These are phyloP conservation scores for Penicillium soppii DNA, from an alignment of 495 filamentous ascomycete species.

Conservation along the genomic window DNA sequence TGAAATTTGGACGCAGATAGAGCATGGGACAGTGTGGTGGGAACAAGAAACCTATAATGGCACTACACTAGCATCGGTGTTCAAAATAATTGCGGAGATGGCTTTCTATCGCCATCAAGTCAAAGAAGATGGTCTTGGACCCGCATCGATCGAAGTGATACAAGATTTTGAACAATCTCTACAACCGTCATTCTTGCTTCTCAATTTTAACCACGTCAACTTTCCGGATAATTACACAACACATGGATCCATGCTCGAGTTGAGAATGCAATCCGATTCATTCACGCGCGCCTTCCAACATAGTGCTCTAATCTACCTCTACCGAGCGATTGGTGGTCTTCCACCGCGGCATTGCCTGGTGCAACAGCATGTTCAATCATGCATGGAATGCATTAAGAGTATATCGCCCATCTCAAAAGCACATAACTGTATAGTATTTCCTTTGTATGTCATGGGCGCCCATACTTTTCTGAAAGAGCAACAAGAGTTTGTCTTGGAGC, in stretches of 20 bases:
- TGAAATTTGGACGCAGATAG: conserved; percentile 17
- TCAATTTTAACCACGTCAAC: conserved; percentile 8
- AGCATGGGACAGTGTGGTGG: conserved; percentile 21
- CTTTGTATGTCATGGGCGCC: conserved; percentile 18
- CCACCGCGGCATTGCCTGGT: conserved; percentile 17
- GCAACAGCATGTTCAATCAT: conserved; percentile 18
- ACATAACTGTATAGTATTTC: conserved; percentile 22
- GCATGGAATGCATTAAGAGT: conserved; percentile 13
- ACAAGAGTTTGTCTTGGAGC: conserved; percentile 12
- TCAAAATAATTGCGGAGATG: conserved; percentile 16
- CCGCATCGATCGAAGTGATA: conserved; percentile 10
- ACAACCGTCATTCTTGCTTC: conserved; percentile 9
- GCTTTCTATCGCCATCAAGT: conserved; percentile 17
- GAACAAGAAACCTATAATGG: conserved; percentile 17
- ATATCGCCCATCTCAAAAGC: conserved; percentile 15
- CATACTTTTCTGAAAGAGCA: conserved; percentile 15
- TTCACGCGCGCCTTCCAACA: conserved; percentile 21
- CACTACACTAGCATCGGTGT: conserved; percentile 11
- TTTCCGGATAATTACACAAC: conserved; percentile 5
- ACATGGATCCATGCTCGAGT: conserved; percentile 4
- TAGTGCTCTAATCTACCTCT: conserved; percentile 18
- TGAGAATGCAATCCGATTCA: conserved; percentile 11
- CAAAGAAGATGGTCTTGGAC: background rate
- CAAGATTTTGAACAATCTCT: conserved; percentile 11
- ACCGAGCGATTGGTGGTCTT: conserved; percentile 19